Evolutionary conservation across 2,329 filamentous ascomycete genomes (phyloP), one percentile per base, ranked within the genome.

Genomic region (Laburnicola sp.): DNA sequence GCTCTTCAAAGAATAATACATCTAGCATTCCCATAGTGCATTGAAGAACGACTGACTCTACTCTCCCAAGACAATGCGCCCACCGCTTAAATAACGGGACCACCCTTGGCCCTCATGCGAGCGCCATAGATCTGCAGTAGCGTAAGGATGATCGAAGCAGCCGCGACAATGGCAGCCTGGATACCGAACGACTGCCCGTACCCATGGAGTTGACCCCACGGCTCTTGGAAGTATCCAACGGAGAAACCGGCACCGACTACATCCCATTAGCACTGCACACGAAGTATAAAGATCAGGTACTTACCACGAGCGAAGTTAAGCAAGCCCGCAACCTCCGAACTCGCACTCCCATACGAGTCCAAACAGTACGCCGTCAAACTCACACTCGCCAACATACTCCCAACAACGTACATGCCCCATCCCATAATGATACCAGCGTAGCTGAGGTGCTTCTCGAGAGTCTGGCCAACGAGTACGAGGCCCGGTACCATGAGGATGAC

Each of bases 391-490:
- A 66, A 53, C 50, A 71, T 64, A 3, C 68, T 66, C 1, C 65
- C 64, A 54, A 72, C 69, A n/a, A 63, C 63, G 41, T 66, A 67
- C 59, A 72, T 63, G 7, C 59, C 67, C 71, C 70, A 73, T 2
- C 65, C 70, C 44, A 73, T 62, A 2, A 68, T 63, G 6, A 73
- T 57, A 0, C 60, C 67, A 3, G 60, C 61, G 59, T 67, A 71
- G 48, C 60, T 64, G 3, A 69, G 45, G 32, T 68, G 60, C 38
- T 72, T 66, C 51, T 71, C 59, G 3, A 73, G 54, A 2, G 65
- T 66, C 45, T 71, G 59, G 0, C 71, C 70, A 8, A 71, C 67
- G 4, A 71, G 54, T 16, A 73, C 62, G 6, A 73, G 49, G 2
- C 69, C 70, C 6, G 61, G 57, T 4, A 72, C 63, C 47, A 68